phyloP scores from a whole-genome alignment of 2,329 filamentous ascomycete genomes.

The Dothiorella sarmentorum region DNA sequence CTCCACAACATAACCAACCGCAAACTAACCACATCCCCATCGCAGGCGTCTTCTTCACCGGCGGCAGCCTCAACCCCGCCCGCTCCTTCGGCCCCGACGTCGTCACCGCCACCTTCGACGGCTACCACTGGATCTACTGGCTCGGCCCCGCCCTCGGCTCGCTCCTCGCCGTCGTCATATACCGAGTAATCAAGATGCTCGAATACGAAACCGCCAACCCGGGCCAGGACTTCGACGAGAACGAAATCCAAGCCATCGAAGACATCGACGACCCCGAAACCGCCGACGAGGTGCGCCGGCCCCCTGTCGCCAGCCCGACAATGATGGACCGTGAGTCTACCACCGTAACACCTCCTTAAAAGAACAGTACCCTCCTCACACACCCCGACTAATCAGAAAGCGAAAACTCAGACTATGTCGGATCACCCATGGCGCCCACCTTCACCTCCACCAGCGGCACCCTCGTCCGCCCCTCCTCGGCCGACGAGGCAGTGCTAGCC shows the following conservation, averaged over 20 bases:
- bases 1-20: no score
- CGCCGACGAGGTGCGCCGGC: conserved; percentile 11
- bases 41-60: conserved; percentile 41
- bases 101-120: conserved; percentile 39
- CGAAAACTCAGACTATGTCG: no score
- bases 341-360: no score
- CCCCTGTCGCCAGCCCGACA: background rate
- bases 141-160: conserved; percentile 41
- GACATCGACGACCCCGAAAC: conserved; percentile 30
- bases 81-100: conserved; percentile 46
- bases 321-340: background rate
- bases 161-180: conserved; percentile 37
- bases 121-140: conserved; percentile 50
- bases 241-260: conserved; percentile 35
- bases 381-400: no score
- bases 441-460: no score
- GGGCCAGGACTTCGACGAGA: conserved; percentile 39
- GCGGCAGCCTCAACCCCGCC: conserved; percentile 47
- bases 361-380: no score
- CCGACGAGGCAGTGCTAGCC: no score
- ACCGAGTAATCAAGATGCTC: conserved; percentile 38
- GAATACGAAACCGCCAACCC: conserved; percentile 43
- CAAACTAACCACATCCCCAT: no score
- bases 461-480: no score
- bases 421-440: no score